These are phyloP conservation scores for Puccinia polysora DNA, from an alignment of 1,284 basidiomycete genomes.

Conservation along the genomic window DNA sequence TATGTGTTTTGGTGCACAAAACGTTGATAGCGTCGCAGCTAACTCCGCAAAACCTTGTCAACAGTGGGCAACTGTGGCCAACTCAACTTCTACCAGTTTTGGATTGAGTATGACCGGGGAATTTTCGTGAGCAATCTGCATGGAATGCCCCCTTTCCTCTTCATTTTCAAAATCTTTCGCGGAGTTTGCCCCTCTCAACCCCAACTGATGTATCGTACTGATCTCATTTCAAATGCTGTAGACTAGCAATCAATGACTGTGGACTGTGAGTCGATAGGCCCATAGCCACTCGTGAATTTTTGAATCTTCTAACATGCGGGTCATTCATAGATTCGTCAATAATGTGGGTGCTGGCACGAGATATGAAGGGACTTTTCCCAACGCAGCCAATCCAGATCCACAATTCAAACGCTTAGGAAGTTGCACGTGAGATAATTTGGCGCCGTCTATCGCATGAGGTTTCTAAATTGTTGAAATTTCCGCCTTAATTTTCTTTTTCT, in stretches of 20 bases:
- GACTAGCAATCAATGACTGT: constrained; percentile 43
- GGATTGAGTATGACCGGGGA: constrained; percentile 53
- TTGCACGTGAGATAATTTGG: constrained; percentile 25
- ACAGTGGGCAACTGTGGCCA: constrained; percentile 48
- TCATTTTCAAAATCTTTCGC: too few species aligned
- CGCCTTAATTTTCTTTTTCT: too few species aligned
- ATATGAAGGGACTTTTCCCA: constrained; percentile 43
- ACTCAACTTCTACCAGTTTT: constrained; percentile 47
- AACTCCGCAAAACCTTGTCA: constrained; percentile 48
- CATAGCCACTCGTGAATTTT: neutral
- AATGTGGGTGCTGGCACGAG: constrained; percentile 41
- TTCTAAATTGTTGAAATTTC: too few species aligned
- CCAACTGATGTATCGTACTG: too few species aligned
- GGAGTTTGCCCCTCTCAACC: too few species aligned
- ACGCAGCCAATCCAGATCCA: constrained; percentile 24
- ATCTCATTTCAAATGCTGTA: too few species aligned
- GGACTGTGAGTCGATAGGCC: constrained; percentile 25
- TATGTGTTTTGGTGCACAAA: constrained; percentile 47
- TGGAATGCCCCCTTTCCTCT: too few species aligned
- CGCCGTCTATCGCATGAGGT: too few species aligned
- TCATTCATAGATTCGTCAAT: constrained; percentile 32
- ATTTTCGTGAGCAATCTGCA: constrained; percentile 48
- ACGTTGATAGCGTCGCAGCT: constrained; percentile 44
- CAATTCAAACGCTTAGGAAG: constrained; percentile 35
- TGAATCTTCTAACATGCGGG: neutral